A percentile compares a stretch with the other conserved stretches of the same genome.
phyloP scores from a whole-genome alignment of 306 rosid species.

The Casuarina cunninghamiana region DNA sequence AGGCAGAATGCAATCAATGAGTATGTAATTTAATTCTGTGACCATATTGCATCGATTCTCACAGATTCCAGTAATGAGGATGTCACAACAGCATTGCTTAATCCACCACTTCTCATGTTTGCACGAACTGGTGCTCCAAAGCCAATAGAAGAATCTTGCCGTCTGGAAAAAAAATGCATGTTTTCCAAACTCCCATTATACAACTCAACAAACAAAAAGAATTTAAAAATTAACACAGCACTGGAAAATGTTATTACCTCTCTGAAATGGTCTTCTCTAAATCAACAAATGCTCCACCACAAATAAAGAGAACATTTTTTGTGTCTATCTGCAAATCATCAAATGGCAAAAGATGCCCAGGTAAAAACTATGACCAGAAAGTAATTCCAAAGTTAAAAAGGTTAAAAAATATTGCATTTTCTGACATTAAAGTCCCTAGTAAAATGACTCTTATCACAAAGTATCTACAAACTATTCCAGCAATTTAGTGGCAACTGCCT shows the following conservation, averaged over 20 bases:
- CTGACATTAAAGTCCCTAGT: not conserved
- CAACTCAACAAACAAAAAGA: not conserved
- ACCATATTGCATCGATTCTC: conserved; percentile 36
- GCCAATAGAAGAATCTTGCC: conserved; percentile 77
- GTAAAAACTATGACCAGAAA: conserved; percentile 12
- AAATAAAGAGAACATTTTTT: conserved; percentile 64
- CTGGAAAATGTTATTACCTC: conserved; percentile 41
- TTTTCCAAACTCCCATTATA: too few species aligned
- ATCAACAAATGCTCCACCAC: conserved; percentile 76
- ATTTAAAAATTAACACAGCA: conserved; percentile 1
- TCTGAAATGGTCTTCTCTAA: conserved; percentile 74
- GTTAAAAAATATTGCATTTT: not conserved
- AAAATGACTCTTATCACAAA: not conserved
- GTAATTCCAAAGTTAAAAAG: conserved; percentile 9
- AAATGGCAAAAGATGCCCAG: conserved; percentile 17
- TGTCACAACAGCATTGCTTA: conserved; percentile 48
- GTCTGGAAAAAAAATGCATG: conserved; percentile 35
- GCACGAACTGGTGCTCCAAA: conserved; percentile 75
- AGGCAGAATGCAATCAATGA: conserved; percentile 1
- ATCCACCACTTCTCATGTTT: conserved; percentile 48
- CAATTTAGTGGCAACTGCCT: not conserved
- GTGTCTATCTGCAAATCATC: conserved; percentile 55
- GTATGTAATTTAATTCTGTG: conserved; percentile 14
- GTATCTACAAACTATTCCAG: not conserved
- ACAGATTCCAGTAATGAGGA: conserved; percentile 69